Percentiles rank a stretch among this genome's conserved stretches.
Conservation (phyloP, 805 yeast species). For the Pichia paraexigua region DNA sequence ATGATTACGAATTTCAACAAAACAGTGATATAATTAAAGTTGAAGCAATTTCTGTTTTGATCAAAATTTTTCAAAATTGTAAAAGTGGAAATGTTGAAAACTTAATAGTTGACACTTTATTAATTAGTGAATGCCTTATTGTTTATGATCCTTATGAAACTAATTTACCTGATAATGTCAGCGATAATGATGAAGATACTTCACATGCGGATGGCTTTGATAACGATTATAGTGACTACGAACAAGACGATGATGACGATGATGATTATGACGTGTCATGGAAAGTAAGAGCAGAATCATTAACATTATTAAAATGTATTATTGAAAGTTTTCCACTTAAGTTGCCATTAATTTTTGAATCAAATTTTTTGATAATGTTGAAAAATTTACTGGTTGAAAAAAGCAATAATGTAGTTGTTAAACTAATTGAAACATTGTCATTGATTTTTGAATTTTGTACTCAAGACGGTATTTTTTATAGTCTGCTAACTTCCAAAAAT, state of each 20-base stretch:
- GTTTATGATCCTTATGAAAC: slow-evolving; percentile 41
- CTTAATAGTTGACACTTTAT: slow-evolving; percentile 24
- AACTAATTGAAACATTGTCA: slow-evolving; percentile 39
- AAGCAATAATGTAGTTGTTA: slow-evolving; percentile 43
- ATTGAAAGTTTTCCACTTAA: slow-evolving; percentile 31
- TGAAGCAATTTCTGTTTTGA: slow-evolving; percentile 37
- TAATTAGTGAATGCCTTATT: slow-evolving; percentile 26
- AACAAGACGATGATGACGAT: slow-evolving; percentile 37
- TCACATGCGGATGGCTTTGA: slow-evolving; percentile 29
- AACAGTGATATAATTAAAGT: slow-evolving; percentile 35
- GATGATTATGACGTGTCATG: slow-evolving; percentile 42
- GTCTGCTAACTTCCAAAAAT: slow-evolving; percentile 19
- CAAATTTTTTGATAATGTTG: slow-evolving; percentile 28
- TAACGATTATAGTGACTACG: slow-evolving; percentile 36
- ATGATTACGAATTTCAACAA: slow-evolving; percentile 29
- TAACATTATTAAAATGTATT: slow-evolving; percentile 31
- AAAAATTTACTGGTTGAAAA: slow-evolving; percentile 32
- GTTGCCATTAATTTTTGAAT: slow-evolving; percentile 29
- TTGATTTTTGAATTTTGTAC: slow-evolving; percentile 30
- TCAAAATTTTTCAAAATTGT: slow-evolving; percentile 32
- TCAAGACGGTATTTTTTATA: slow-evolving; percentile 27
- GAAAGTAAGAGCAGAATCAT: slow-evolving; percentile 53
- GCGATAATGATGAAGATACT: slow-evolving; percentile 24
- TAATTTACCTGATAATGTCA: slow-evolving; percentile 26
- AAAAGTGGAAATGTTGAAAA: slow-evolving; percentile 27